Conservation (phyloP, 257 asterid genomes). For the Handroanthus guayacan region DNA sequence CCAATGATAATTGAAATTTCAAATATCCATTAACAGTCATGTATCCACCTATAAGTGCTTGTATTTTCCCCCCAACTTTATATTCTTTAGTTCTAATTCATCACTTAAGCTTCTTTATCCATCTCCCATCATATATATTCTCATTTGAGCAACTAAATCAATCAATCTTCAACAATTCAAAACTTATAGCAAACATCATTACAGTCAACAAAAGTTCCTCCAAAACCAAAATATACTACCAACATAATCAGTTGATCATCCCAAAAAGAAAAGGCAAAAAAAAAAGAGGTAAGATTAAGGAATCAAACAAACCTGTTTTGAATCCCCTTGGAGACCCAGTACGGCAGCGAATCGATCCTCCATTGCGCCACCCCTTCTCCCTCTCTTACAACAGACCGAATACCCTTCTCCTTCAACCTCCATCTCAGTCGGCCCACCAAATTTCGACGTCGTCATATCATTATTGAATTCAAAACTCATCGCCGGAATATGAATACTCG, state of each 20-base stretch:
- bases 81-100: too few species aligned
- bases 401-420: slow-evolving; percentile 69
- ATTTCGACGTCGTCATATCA: slow-evolving; percentile 32
- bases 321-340: slow-evolving; percentile 51
- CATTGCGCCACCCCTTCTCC: slow-evolving; percentile 69
- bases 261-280: neutral
- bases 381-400: slow-evolving; percentile 73
- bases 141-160: neutral
- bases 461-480: slow-evolving; percentile 41
- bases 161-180: slow-evolving; percentile 7
- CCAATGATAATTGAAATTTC: too few species aligned
- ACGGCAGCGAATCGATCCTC: slow-evolving; percentile 77
- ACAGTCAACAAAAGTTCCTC: neutral
- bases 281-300: neutral
- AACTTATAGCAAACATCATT: neutral
- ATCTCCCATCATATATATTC: neutral
- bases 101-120: too few species aligned
- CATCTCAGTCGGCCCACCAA: slow-evolving; percentile 54
- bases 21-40: too few species aligned
- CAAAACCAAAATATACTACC: neutral
- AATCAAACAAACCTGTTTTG: slow-evolving; percentile 58
- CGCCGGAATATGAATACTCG: slow-evolving; percentile 60
- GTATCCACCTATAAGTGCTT: too few species aligned
- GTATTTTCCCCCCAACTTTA: too few species aligned
- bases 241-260: neutral